Evolutionary conservation across 2,329 filamentous ascomycete species (phyloP), one percentile per base, ranked within the genome.

Genomic region (Knoxdaviesia capensis): DNA sequence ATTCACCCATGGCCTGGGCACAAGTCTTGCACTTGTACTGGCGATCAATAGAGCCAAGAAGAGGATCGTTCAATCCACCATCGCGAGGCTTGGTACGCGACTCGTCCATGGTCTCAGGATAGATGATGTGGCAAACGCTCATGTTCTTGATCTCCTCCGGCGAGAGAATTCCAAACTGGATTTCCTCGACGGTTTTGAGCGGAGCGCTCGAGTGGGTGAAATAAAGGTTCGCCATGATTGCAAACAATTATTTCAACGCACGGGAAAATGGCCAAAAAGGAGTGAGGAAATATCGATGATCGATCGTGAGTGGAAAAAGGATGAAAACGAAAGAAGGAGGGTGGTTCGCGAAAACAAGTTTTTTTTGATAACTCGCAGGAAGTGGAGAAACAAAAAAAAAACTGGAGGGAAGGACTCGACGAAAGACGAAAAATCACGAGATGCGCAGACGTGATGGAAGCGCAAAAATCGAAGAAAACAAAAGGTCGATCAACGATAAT

Each of bases 41-140:
- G 49, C 90, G 79, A 59, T 98, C 92, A 58, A 98, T 94, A 40
- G 90, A 94, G 45, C 90, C 90, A 41, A 99, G 78, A 52, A 87
- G 82, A 49, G 90, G 87, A 58, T 99, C 90, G 59, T 96, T 96
- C 51, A 96, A 69, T 55, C 90, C 90, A 56, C 81, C 80, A 47
- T 90, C 81, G 51, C 90, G 85, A 49, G 90, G 90, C 58, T 84
- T 84, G 51, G 83, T 79, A 55, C 87, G 82, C 60, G 80, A 80
- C 62, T 98, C 90, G 57, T 98, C 90, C 90, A 98, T 94, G 31
- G 90, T 96, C 68, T 98, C 90, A n/a, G 90, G 87, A 58, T 94
- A 96, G 59, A 90, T 74, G 58, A 98, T 88, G 59, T 94, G 84
- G 52, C 79, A 82, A 48, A 96, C 88, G 63, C 87, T 94, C 85